Evolutionary conservation across 2,329 filamentous ascomycete genomes (phyloP), one percentile per base, ranked within the genome.

Genomic region (Aspergillus sp.): DNA sequence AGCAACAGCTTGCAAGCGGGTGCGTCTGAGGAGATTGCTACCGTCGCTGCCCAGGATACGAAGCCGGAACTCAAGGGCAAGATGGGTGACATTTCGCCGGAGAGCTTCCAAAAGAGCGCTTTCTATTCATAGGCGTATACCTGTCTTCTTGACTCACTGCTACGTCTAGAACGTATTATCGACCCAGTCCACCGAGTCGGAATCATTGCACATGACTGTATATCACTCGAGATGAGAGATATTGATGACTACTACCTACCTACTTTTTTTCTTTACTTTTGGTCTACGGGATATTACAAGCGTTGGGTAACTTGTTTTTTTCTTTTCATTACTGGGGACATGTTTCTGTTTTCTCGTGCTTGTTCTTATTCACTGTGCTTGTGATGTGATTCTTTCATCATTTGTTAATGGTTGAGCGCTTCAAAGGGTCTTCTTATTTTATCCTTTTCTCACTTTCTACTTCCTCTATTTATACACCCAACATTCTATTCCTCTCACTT

Each of bases 71-170:
- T 87, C 0, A 80, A 81, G 57, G 82, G 85, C 32, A 89, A 88
- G 71, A 81, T 84, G 54, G 85, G 84, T 2, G 87, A 90, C 71
- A 85, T 89, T 63, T 81, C 81, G 16, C 82, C 88, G 6, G 87
- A 90, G 73, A 89, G 86, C 69, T 90, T 90, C 73, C 87, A 90
- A 73, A 89, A 88, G 76, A 86, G 86, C 55, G 84, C 85, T 18
- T 89, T 90, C 70, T 87, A 88, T 74, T 87, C 85, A 56, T 87
- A 80, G 24, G 29, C 49, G 31, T 26, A 29, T 53, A 31, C 26
- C 22, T 53, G 18, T 5, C 36, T n/a, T 42, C 2, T 14, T n/a
- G 12, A 16, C 14, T n/a, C 14, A n/a, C 14, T 3, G 16, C 36
- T 14, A n/a, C 14, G 5, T n/a, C 14, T 42, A 4, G 26, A 29